A percentile compares a stretch with the other conserved stretches of the same genome.
Evolutionary conservation across 805 yeast species (phyloP).

Genomic region (Saccharomycopsis babjevae): DNA sequence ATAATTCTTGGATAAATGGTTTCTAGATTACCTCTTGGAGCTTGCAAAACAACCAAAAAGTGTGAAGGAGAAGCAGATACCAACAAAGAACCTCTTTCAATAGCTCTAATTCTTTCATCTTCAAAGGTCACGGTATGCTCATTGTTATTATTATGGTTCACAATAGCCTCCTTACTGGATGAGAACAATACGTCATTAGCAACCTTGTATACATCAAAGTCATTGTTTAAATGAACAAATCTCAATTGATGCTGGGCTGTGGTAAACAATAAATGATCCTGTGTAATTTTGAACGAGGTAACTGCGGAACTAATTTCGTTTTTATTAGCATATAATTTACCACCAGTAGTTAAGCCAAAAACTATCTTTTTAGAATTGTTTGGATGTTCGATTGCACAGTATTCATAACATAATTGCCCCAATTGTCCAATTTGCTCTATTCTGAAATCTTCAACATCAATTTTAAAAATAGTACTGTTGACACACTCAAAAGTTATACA

Average conservation of each 20-base stretch:
- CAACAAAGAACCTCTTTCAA: constrained; percentile 86
- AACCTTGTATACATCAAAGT: constrained; percentile 29
- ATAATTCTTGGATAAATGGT: constrained; percentile 88
- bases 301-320: constrained; percentile 58
- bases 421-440: constrained; percentile 37
- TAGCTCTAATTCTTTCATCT: constrained; percentile 80
- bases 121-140: constrained; percentile 19
- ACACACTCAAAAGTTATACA: constrained; percentile 48
- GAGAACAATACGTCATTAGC: constrained; percentile 19
- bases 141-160: constrained; percentile 21
- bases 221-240: constrained; percentile 55
- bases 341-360: constrained; percentile 68
- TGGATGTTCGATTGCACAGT: constrained; percentile 29
- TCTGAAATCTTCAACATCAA: constrained; percentile 24
- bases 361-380: constrained; percentile 26
- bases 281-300: constrained; percentile 70
- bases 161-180: constrained; percentile 25
- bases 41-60: constrained; percentile 77
- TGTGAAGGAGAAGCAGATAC: constrained; percentile 75
- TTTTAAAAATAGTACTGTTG: constrained; percentile 44
- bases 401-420: constrained; percentile 61
- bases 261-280: constrained; percentile 65
- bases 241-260: constrained; percentile 80
- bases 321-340: constrained; percentile 60
- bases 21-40: constrained; percentile 93